Evolutionary conservation across 2,329 filamentous ascomycete genomes (phyloP).

Genomic region (Plectosphaerella sp.): DNA sequence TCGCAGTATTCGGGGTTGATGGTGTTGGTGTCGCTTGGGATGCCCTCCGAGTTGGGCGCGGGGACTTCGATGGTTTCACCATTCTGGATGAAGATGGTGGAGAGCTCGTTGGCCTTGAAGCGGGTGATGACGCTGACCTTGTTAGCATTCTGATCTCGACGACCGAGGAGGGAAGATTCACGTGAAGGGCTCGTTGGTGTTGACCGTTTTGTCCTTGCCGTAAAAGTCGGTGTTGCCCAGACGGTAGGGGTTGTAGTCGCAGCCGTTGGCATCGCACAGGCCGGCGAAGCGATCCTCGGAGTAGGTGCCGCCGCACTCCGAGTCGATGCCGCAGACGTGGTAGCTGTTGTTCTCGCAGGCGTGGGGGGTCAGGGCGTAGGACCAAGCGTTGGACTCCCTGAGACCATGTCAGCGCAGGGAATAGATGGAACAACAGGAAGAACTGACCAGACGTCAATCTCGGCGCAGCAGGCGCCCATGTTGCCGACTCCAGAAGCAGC

Average conservation of each 20-base stretch:
- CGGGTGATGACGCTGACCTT: slow-evolving; percentile 49
- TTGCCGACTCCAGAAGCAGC: slow-evolving; percentile 44
- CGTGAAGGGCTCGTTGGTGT: slow-evolving; percentile 52
- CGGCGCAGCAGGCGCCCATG: slow-evolving; percentile 51
- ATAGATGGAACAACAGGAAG: neutral
- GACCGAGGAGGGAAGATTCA: neutral
- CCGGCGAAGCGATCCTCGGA: slow-evolving; percentile 49
- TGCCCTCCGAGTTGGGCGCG: slow-evolving; percentile 28
- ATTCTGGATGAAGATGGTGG: slow-evolving; percentile 56
- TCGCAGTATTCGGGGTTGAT: slow-evolving; percentile 54
- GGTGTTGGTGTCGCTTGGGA: slow-evolving; percentile 19
- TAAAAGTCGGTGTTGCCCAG: slow-evolving; percentile 58
- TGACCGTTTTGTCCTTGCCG: slow-evolving; percentile 50
- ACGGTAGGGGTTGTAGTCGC: slow-evolving; percentile 64
- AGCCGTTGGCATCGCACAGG: slow-evolving; percentile 61
- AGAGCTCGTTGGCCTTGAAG: slow-evolving; percentile 52
- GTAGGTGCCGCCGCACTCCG: slow-evolving; percentile 43
- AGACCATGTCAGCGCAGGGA: neutral
- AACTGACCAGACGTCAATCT: slow-evolving; percentile 56
- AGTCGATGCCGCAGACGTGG: slow-evolving; percentile 36
- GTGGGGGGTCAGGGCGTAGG: slow-evolving; percentile 58
- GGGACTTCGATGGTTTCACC: slow-evolving; percentile 48
- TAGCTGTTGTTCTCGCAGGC: slow-evolving; percentile 46
- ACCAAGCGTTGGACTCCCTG: slow-evolving; percentile 51
- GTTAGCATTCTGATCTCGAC: neutral